Evolutionary conservation across 192 early-diverging fungal genomes (phyloP), one percentile per base, ranked within the genome.

Genomic region (Gamsiella multidivaricata): DNA sequence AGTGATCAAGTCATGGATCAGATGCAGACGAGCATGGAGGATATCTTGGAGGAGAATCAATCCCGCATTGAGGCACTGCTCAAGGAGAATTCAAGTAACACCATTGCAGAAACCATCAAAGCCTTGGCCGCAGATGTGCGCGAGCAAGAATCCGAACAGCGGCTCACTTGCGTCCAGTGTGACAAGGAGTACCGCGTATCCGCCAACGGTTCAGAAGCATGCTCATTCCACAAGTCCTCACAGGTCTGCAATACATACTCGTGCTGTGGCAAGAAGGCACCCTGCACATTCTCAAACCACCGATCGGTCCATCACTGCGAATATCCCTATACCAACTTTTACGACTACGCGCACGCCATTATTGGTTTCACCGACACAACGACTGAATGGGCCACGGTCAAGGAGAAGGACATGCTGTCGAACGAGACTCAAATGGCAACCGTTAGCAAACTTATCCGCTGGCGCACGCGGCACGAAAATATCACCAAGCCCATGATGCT

Each of bases 1-100:
- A 76, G 69, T 33, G 69, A 56, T 11, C 62, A 82, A 23, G 74
- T 76, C 41, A 76, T 82, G 80, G 67, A 78, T 0, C 80, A 82
- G 52, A 70, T 82, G 61, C 73, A 70, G n/a, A 58, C 65, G 0
- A 70, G 39, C 59, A 69, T 82, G 52, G 74, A 65, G 31, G 80
- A 82, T 20, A 62, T 82, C 3, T 33, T 82, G 58, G 65, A 78
- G 22, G 65, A 78, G 47, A 78, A 71, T 25, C 73, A 82, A 25
- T 54, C 57, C 14, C 61, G 65, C 1, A 66, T 82, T 26, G 62
- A 75, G 17, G n/a, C 42, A 1, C 17, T 69, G 6, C 67, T 82
- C 37, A 49, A 70, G 33, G 73, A 78, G 42, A 75, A 82, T 37
- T 64, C 69, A 18, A 61, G 61, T 57, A 76, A 78, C 37, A 56